Conservation (phyloP, 345 rosid species). For the Brassica juncea region DNA sequence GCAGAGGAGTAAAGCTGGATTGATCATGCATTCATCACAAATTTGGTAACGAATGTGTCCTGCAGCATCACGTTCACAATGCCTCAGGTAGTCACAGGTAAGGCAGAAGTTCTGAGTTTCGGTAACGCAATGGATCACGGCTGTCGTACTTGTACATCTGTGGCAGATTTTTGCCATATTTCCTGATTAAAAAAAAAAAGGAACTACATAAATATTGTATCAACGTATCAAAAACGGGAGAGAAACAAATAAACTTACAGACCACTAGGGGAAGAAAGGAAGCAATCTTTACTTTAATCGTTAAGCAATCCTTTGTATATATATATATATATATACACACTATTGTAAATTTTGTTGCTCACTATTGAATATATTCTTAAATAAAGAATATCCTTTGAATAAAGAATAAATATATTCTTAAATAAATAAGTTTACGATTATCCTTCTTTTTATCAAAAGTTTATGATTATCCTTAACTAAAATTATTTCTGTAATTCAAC, state of each 20-base stretch:
- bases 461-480: not conserved
- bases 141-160: not conserved
- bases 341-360: not conserved
- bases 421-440: not conserved
- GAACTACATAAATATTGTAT: not conserved
- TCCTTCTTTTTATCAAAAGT: not conserved
- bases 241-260: not conserved
- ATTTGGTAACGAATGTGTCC: not conserved
- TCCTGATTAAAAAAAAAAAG: not conserved
- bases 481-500: not conserved
- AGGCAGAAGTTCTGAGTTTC: not conserved
- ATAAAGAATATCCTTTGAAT: too few species aligned
- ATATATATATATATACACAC: not conserved
- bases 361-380: not conserved
- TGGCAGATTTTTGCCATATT: not conserved
- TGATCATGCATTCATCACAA: not conserved
- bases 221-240: not conserved
- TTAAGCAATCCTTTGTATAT: not conserved
- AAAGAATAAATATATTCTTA: too few species aligned
- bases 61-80: not conserved
- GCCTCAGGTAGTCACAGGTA: not conserved
- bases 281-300: not conserved
- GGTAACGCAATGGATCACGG: not conserved
- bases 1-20: constrained; percentile 4
- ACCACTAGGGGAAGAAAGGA: not conserved